These are phyloP conservation scores for Viola pubescens DNA, from an alignment of 441 rosid genomes.

Conservation along the genomic window DNA sequence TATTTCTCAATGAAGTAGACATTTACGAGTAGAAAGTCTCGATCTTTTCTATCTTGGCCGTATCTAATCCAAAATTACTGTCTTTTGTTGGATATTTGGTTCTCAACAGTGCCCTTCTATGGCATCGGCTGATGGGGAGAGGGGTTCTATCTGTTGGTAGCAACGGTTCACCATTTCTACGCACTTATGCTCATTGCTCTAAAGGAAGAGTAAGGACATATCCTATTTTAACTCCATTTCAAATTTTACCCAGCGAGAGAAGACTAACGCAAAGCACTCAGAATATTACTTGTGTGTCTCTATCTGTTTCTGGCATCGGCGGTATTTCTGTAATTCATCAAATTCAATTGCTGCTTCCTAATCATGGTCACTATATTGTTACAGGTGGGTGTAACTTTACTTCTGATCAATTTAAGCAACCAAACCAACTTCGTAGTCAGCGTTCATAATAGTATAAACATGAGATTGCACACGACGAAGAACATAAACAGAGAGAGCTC, in stretches of 20 bases:
- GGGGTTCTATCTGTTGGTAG: constrained; percentile 52
- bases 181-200: constrained; percentile 82
- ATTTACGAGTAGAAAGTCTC: neutral
- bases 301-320: too few species aligned
- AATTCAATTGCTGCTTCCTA: neutral
- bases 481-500: constrained; percentile 22
- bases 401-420: constrained; percentile 78
- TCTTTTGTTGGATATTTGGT: constrained; percentile 18
- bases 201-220: constrained; percentile 72
- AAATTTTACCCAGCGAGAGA: neutral
- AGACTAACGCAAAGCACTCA: too few species aligned
- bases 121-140: constrained; percentile 96
- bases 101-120: constrained; percentile 68
- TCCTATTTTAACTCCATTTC: neutral
- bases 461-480: constrained; percentile 20
- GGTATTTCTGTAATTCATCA: neutral
- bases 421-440: constrained; percentile 40
- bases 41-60: neutral
- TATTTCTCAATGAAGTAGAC: neutral
- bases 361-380: neutral
- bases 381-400: constrained; percentile 76
- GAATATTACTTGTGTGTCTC: too few species aligned
- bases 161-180: constrained; percentile 53
- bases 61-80: constrained; percentile 12
- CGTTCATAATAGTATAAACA: constrained; percentile 37